phyloP scores from a whole-genome alignment of 345 rosid genomes.

The Salix exigua region DNA sequence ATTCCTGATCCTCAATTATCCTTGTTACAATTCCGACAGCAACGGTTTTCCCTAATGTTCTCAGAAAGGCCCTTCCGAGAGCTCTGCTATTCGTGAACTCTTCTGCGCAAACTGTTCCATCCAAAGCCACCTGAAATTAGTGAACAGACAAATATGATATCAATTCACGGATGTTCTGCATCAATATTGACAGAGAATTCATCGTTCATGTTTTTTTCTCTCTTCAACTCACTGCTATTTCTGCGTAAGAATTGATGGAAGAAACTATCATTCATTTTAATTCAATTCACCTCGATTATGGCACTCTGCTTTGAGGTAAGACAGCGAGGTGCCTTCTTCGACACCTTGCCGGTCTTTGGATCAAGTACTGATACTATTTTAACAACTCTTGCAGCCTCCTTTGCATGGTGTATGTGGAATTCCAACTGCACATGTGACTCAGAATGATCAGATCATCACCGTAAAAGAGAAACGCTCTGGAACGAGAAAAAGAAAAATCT shows the following conservation, averaged over 20 bases:
- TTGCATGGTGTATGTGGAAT: conserved; percentile 79
- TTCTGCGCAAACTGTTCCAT: conserved; percentile 58
- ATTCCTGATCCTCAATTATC: conserved; percentile 44
- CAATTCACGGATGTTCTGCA: not conserved
- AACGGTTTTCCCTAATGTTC: conserved; percentile 75
- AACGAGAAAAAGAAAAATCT: not conserved
- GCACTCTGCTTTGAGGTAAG: conserved; percentile 76
- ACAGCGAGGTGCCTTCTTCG: conserved; percentile 77
- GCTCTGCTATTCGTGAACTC: conserved; percentile 69
- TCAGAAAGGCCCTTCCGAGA: conserved; percentile 80
- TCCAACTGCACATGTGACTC: conserved; percentile 59
- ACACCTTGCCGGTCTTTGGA: conserved; percentile 80
- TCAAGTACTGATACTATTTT: conserved; percentile 65
- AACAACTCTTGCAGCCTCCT: conserved; percentile 72
- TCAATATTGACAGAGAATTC: no score
- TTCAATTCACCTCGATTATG: conserved; percentile 60
- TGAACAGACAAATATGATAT: not conserved
- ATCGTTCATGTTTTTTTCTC: no score
- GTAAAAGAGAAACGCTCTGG: not conserved
- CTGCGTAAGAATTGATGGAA: not conserved
- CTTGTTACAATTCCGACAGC: conserved; percentile 68
- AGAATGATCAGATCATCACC: conserved; percentile 10
- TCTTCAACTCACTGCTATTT: not conserved
- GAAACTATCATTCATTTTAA: not conserved
- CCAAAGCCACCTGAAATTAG: conserved; percentile 53